Evolutionary conservation across 1,284 basidiomycete species (phyloP), one percentile per base, ranked within the genome.

Genomic region (Ustilago tritici): DNA sequence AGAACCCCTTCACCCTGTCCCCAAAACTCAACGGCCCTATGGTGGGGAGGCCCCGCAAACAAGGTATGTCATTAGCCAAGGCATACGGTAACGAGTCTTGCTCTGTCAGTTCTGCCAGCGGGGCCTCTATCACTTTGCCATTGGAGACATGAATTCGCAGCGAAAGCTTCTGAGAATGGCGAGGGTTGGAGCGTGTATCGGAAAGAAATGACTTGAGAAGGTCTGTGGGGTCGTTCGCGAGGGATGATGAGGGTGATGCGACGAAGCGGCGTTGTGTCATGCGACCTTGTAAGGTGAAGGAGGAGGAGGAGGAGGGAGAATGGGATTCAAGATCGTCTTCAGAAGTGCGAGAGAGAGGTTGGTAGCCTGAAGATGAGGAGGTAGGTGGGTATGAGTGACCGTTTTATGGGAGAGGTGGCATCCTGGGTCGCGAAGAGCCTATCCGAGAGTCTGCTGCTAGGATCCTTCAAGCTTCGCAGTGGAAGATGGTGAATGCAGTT

Each of bases 1-100:
- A 1, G 11, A 63, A 8, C 1, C 38, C 36, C 3, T 43, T 41
- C 41, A 68, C 10, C 1, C 8, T 17, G 0, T 41, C 14, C 4
- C 12, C 19, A 54, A 49, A 61, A 1, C 23, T 15, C 9, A 12
- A 31, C 1, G 40, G 23, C 14, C 50, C 65, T 0, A 8, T 5
- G 2, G 23, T 11, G 0, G 59, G 46, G 7, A 68, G 41, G 7
- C 74, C 74, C 5, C 74, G 74, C 28, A 64, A 28, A 38, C 65
- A 64, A 0, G 74, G 74, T 32, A 76, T 59, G 19, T 76, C 74
- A 53, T 76, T 69, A 1, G 68, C 61, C 28, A 76, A 19, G 12
- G 69, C 74, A 32, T 62, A 76, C 3, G 74, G 74, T 12, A 76
- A 32, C 31, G 72, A 50, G 4, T 75, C 72, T 17, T 49, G 32